A percentile compares a stretch with the other conserved stretches of the same genome.
Evolutionary conservation across 2,329 filamentous ascomycete species (phyloP).

Genomic region (Orbilia quercus): DNA sequence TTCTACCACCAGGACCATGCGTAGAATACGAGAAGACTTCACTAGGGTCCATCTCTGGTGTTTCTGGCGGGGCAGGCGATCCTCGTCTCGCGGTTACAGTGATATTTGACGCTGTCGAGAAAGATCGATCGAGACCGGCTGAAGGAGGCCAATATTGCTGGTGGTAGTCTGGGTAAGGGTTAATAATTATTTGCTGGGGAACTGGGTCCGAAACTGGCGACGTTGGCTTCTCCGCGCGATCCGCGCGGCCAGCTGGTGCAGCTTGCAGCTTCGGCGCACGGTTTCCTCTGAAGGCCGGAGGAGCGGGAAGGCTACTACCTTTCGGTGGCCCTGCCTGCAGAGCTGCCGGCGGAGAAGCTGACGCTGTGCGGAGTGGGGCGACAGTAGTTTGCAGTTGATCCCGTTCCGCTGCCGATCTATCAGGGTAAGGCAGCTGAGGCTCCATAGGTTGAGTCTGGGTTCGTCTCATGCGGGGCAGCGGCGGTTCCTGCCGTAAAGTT

Average conservation of each 20-base stretch:
- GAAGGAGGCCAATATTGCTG: slow-evolving; percentile 74
- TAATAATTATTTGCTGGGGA: slow-evolving; percentile 57
- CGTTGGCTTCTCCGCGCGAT: slow-evolving; percentile 55
- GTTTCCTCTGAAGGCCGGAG: slow-evolving; percentile 58
- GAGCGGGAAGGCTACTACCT: slow-evolving; percentile 58
- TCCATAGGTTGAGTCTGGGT: slow-evolving; percentile 57
- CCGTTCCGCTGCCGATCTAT: slow-evolving; percentile 58
- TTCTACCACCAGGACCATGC: slow-evolving; percentile 82
- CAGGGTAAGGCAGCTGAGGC: slow-evolving; percentile 59
- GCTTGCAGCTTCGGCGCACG: slow-evolving; percentile 57
- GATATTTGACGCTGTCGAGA: slow-evolving; percentile 89
- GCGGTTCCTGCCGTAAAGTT: slow-evolving; percentile 57
- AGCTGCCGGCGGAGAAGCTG: slow-evolving; percentile 47
- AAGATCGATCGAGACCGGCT: slow-evolving; percentile 69
- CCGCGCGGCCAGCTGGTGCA: slow-evolving; percentile 48
- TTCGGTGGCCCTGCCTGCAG: slow-evolving; percentile 58
- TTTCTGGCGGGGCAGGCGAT: slow-evolving; percentile 94
- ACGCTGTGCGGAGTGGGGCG: slow-evolving; percentile 45
- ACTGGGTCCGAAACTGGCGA: slow-evolving; percentile 54
- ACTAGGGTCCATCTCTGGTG: slow-evolving; percentile 80
- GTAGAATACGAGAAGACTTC: slow-evolving; percentile 81
- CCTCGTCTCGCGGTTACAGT: slow-evolving; percentile 92
- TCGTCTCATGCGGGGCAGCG: slow-evolving; percentile 55
- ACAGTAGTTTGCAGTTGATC: slow-evolving; percentile 40
- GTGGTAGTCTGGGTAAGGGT: slow-evolving; percentile 67